Evolutionary conservation across 352 stramenopile genomes (phyloP).

Genomic region (Pilasporangium apinafurcum): DNA sequence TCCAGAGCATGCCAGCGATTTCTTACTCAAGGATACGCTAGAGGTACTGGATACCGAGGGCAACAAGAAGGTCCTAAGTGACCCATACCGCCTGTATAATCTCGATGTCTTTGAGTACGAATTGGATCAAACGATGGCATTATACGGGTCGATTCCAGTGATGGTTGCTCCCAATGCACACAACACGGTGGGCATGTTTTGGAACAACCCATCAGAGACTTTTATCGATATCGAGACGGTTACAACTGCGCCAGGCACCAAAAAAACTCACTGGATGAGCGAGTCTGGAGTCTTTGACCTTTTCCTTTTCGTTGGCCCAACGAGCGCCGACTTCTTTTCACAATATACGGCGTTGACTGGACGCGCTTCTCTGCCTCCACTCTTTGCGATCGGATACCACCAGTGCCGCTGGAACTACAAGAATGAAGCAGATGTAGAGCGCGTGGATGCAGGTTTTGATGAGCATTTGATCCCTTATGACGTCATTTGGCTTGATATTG

Average conservation of each 20-base stretch:
- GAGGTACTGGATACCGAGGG: conserved; percentile 12
- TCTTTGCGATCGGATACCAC: conserved; percentile 98
- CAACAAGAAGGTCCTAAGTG: conserved; percentile 38
- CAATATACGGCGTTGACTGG: conserved; percentile 95
- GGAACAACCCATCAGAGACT: conserved; percentile 98
- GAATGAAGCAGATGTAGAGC: conserved; percentile 94
- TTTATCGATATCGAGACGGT: conserved; percentile 95
- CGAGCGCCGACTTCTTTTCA: conserved; percentile 70
- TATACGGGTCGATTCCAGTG: conserved; percentile 92
- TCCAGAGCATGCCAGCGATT: conserved; percentile 95
- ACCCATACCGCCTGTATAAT: conserved; percentile 99
- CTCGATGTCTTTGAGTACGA: conserved; percentile 99
- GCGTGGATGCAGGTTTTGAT: conserved; percentile 89
- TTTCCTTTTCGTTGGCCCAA: conserved; percentile 92
- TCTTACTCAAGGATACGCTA: conserved; percentile 91
- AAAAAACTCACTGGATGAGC: conserved; percentile 90
- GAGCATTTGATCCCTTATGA: conserved; percentile 98
- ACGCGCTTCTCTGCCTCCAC: conserved; percentile 87
- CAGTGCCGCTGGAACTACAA: conserved; percentile 99
- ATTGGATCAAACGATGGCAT: conserved; percentile 96
- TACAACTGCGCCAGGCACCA: conserved; percentile 25
- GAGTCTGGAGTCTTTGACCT: conserved; percentile 97
- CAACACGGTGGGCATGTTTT: conserved; percentile 94
- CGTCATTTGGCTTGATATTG: conserved; percentile 99
- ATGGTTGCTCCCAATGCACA: conserved; percentile 55